Percentiles rank a stretch among this genome's conserved stretches.
Evolutionary conservation across 306 rosid species (phyloP).

Genomic region (Vigna unguiculata): DNA sequence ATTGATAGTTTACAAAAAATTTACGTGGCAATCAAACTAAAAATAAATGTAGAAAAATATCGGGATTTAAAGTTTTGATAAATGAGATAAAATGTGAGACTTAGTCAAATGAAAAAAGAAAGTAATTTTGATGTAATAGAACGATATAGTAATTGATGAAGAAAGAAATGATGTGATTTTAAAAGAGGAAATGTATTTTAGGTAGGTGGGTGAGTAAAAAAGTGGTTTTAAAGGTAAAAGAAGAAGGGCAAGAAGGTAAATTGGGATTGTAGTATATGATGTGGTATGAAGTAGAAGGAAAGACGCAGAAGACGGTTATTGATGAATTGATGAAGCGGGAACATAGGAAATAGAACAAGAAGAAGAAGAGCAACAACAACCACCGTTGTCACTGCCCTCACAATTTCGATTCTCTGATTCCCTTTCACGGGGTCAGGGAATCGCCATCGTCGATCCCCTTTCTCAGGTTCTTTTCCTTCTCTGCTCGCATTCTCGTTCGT

Average conservation of each 20-base stretch:
- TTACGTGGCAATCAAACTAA: too few species aligned
- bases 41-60: too few species aligned
- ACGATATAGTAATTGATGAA: too few species aligned
- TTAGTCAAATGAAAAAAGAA: too few species aligned
- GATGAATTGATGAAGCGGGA: slow-evolving; percentile 54
- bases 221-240: not conserved
- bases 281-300: not conserved
- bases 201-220: not conserved
- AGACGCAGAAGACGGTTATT: slow-evolving; percentile 53
- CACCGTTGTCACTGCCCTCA: slow-evolving; percentile 42
- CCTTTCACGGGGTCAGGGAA: slow-evolving; percentile 71
- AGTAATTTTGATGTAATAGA: too few species aligned
- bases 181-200: too few species aligned
- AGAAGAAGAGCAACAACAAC: not conserved
- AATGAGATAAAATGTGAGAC: too few species aligned
- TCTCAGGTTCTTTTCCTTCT: not conserved
- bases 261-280: not conserved
- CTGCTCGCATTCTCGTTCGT: not conserved
- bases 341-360: slow-evolving; percentile 40
- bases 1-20: not conserved
- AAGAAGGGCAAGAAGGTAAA: slow-evolving; percentile 48
- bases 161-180: too few species aligned
- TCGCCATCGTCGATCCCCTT: slow-evolving; percentile 31
- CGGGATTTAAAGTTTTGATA: not conserved
- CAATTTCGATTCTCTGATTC: slow-evolving; percentile 75